Conservation (phyloP, 2,329 filamentous ascomycete species). For the Dactylonectria macrodidyma region DNA sequence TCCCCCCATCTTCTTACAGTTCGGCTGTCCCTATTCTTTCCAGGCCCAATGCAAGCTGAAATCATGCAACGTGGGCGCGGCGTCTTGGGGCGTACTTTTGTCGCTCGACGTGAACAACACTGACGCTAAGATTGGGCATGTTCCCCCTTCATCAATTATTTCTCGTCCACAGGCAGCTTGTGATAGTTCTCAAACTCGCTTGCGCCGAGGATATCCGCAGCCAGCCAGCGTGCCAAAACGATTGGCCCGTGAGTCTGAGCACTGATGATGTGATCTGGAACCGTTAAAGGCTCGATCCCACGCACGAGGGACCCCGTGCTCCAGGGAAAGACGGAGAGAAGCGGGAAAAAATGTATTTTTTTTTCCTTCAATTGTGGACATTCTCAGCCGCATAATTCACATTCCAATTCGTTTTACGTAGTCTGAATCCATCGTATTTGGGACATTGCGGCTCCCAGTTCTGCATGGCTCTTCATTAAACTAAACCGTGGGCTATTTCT, state of each 20-base stretch:
- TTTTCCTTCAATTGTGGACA: not conserved
- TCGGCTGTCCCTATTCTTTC: not conserved
- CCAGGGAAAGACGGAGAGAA: not conserved
- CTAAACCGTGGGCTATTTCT: slow-evolving; percentile 34
- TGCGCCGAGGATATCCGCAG: slow-evolving; percentile 30
- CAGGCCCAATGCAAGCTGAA: not conserved
- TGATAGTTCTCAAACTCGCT: not conserved
- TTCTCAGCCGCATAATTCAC: not conserved
- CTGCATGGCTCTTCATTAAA: slow-evolving; percentile 8
- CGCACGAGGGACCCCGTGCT: slow-evolving; percentile 1
- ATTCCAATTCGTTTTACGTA: slow-evolving; percentile 11
- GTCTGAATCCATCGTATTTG: slow-evolving; percentile 21
- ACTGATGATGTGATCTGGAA: slow-evolving; percentile 43
- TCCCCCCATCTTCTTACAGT: not conserved
- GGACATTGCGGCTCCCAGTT: slow-evolving; percentile 6
- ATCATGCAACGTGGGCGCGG: slow-evolving; percentile 5
- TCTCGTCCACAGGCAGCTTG: not conserved
- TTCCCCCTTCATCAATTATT: not conserved
- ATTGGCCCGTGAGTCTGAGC: slow-evolving; percentile 44
- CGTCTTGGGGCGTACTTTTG: not conserved
- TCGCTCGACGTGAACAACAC: slow-evolving; percentile 7
- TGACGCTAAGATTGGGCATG: slow-evolving; percentile 17
- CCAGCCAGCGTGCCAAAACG: slow-evolving; percentile 44
- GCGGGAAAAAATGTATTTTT: not conserved
- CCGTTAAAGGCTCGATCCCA: slow-evolving; percentile 8